Conservation (phyloP, 371 early-diverging fungal genomes). For the Mucor indicus region DNA sequence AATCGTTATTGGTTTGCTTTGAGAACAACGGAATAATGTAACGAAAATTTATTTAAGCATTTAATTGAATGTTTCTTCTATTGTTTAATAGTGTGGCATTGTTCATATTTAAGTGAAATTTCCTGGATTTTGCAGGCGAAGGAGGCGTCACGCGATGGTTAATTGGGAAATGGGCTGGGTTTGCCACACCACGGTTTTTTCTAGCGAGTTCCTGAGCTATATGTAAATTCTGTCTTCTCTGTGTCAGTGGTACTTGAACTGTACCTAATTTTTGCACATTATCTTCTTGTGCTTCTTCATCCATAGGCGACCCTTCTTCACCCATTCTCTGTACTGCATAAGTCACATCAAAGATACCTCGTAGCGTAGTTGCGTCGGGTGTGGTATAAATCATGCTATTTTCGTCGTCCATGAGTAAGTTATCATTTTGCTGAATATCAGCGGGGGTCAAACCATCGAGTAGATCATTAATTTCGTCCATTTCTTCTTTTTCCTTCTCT, state of each 20-base stretch:
- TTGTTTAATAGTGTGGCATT: too few species aligned
- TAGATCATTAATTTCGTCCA: neutral
- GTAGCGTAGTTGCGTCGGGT: conserved; percentile 52
- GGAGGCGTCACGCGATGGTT: too few species aligned
- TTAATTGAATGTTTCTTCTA: too few species aligned
- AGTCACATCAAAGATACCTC: conserved; percentile 60
- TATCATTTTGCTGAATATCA: conserved; percentile 5
- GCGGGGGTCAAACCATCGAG: conserved; percentile 4
- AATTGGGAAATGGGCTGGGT: too few species aligned
- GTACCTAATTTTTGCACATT: neutral
- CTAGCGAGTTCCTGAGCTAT: conserved; percentile 17
- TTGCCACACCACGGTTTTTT: conserved; percentile 14
- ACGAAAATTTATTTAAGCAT: too few species aligned
- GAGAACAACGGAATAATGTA: too few species aligned
- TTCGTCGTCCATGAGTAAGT: conserved; percentile 2
- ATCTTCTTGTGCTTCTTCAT: too few species aligned
- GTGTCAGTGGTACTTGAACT: conserved; percentile 10
- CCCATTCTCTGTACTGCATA: conserved; percentile 64
- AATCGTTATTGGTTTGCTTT: too few species aligned
- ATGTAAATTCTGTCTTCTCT: conserved; percentile 10
- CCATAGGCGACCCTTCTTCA: conserved; percentile 50
- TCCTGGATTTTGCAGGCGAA: too few species aligned
- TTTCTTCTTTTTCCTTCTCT: neutral
- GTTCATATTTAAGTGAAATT: too few species aligned
- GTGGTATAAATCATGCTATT: conserved; percentile 16